These are phyloP conservation scores for Saccharomycopsis capsularis DNA, from an alignment of 805 yeast genomes.

Conservation along the genomic window DNA sequence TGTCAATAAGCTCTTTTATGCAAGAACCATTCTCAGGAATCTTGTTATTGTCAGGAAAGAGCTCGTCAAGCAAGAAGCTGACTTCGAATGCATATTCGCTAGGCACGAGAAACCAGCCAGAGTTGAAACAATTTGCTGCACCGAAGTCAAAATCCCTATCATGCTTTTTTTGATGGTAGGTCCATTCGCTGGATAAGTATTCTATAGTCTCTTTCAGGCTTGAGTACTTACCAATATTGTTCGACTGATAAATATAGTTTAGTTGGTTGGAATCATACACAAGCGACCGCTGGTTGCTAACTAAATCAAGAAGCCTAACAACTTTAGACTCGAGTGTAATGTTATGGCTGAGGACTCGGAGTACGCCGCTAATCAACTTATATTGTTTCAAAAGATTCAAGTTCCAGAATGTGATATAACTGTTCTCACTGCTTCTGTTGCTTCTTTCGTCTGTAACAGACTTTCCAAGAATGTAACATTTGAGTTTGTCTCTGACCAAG, in stretches of 20 bases:
- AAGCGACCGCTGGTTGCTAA: constrained; percentile 10
- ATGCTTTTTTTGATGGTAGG: neutral
- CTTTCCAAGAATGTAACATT: neutral
- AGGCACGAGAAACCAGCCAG: constrained; percentile 17
- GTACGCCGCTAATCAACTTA: constrained; percentile 1
- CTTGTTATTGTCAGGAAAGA: neutral
- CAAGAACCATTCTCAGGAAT: neutral
- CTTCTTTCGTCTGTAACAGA: neutral
- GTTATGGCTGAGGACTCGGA: neutral
- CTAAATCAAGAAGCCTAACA: neutral
- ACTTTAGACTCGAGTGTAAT: neutral
- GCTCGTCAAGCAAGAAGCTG: constrained; percentile 6
- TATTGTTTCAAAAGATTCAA: constrained; percentile 4
- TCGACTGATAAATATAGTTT: constrained; percentile 3
- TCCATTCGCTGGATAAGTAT: neutral
- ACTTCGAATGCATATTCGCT: constrained; percentile 15
- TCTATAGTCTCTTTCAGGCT: no score
- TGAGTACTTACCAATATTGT: neutral
- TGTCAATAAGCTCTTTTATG: neutral
- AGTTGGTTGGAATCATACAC: constrained; percentile 9
- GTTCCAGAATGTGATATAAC: constrained; percentile 17
- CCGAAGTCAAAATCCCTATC: constrained; percentile 12
- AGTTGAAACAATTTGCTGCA: constrained; percentile 4
- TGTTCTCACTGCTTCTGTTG: neutral
- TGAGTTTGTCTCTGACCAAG: neutral